These are phyloP conservation scores for Microsporum canis DNA, from an alignment of 2,329 filamentous ascomycete genomes.

Conservation along the genomic window DNA sequence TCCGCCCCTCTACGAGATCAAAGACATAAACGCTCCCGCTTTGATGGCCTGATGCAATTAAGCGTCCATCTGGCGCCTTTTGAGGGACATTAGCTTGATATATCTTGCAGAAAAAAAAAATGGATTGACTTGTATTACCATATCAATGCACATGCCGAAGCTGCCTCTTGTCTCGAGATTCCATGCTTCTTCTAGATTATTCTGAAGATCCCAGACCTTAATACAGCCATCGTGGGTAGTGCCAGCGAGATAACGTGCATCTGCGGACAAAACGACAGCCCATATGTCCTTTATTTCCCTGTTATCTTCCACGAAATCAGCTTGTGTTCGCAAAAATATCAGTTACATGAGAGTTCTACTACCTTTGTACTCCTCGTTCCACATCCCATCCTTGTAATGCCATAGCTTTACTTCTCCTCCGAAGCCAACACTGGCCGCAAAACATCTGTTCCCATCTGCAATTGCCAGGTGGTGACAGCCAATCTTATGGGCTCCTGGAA, in stretches of 20 bases:
- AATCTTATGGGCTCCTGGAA: slow-evolving; percentile 69
- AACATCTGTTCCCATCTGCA: slow-evolving; percentile 50
- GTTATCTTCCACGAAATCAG: slow-evolving; percentile 26
- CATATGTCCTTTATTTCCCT: slow-evolving; percentile 64
- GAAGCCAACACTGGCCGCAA: slow-evolving; percentile 77
- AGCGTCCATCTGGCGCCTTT: slow-evolving; percentile 60
- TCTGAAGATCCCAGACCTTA: slow-evolving; percentile 69
- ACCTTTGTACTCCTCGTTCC: slow-evolving; percentile 41
- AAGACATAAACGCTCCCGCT: slow-evolving; percentile 90
- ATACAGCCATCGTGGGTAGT: slow-evolving; percentile 81
- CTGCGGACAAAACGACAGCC: slow-evolving; percentile 74
- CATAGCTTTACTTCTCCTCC: slow-evolving; percentile 81
- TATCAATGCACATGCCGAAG: slow-evolving; percentile 79
- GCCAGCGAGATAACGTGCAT: slow-evolving; percentile 74
- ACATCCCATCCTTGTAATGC: slow-evolving; percentile 48
- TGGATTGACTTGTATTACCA: slow-evolving; percentile 39
- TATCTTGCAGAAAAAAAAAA: not conserved
- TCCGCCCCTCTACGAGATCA: slow-evolving; percentile 76
- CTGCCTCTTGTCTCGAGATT: slow-evolving; percentile 88
- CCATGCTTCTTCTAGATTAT: slow-evolving; percentile 51
- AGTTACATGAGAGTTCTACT: not conserved
- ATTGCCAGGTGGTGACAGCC: slow-evolving; percentile 84
- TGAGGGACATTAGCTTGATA: not conserved
- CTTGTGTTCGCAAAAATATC: not conserved
- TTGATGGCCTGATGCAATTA: slow-evolving; percentile 85